These are phyloP conservation scores for Marchantia paleacea DNA, from an alignment of 225 moss, liverwort and hornwort genomes.

Conservation along the genomic window DNA sequence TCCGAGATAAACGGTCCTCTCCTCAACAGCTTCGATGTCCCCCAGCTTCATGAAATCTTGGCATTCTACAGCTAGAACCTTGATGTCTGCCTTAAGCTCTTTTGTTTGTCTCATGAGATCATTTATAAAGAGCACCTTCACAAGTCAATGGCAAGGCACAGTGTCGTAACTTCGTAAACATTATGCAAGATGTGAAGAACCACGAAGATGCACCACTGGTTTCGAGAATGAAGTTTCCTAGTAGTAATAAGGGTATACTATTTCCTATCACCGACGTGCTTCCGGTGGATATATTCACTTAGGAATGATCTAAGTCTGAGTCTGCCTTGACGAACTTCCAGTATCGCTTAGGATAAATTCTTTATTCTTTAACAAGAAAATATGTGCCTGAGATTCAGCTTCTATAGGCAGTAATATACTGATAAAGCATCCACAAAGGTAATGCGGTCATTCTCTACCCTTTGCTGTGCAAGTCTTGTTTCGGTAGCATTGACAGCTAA, in stretches of 20 bases:
- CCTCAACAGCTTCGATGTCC: conserved; percentile 60
- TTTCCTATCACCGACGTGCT: too few relatives aligned
- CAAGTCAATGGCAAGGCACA: background rate
- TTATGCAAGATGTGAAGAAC: too few relatives aligned
- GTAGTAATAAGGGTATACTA: too few relatives aligned
- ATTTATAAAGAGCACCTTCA: conserved; percentile 54
- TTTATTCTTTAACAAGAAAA: background rate
- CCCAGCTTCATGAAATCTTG: conserved; percentile 77
- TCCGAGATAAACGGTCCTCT: conserved; percentile 52
- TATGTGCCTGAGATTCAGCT: background rate
- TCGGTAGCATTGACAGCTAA: conserved; percentile 41
- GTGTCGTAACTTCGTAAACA: too few relatives aligned
- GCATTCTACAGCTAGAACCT: conserved; percentile 49
- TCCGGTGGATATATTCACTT: too few relatives aligned
- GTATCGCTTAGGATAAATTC: background rate
- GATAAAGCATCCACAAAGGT: background rate
- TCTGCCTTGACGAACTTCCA: background rate
- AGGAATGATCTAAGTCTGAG: background rate
- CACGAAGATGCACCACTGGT: too few relatives aligned
- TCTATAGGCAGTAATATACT: background rate
- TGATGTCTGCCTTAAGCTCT: conserved; percentile 54
- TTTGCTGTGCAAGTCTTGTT: conserved; percentile 47
- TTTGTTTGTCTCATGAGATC: conserved; percentile 53
- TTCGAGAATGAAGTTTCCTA: too few relatives aligned
- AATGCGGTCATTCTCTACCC: conserved; percentile 30